Percentiles rank a stretch among this genome's conserved stretches.
These are phyloP conservation scores for Cryptosporidium bovis DNA, from an alignment of 169 alveolate species.

Conservation along the genomic window DNA sequence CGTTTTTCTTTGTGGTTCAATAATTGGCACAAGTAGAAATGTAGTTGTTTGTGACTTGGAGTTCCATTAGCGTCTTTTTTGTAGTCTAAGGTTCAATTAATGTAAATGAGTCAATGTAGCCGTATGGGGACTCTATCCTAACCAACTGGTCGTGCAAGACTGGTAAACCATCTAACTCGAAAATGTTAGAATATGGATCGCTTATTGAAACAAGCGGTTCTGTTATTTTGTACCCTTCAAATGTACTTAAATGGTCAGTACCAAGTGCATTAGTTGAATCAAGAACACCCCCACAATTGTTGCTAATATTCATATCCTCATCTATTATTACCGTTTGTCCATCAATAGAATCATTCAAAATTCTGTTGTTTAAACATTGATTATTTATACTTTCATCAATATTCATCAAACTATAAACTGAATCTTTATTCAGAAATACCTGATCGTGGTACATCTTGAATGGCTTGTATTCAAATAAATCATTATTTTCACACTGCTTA, in stretches of 20 bases:
- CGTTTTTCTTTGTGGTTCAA: no score
- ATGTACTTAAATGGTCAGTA: not conserved
- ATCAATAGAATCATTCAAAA: constrained; percentile 33
- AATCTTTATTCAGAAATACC: constrained; percentile 41
- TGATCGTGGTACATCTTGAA: constrained; percentile 51
- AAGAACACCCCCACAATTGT: not conserved
- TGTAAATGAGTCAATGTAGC: constrained; percentile 55
- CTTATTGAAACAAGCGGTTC: constrained; percentile 66
- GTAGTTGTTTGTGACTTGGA: no score
- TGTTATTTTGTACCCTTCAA: constrained; percentile 34
- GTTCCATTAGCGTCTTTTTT: no score
- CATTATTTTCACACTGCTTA: not conserved
- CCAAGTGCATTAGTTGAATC: not conserved
- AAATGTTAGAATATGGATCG: constrained; percentile 35
- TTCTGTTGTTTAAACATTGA: not conserved
- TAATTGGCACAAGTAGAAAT: no score
- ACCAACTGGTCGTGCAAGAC: constrained; percentile 30
- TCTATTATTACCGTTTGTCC: constrained; percentile 49
- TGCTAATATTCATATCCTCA: constrained; percentile 2
- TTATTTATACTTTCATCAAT: constrained; percentile 18
- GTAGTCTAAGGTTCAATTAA: constrained; percentile 36
- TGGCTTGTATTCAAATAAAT: constrained; percentile 43
- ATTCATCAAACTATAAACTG: constrained; percentile 21
- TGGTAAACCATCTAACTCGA: constrained; percentile 29
- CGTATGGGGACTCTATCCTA: constrained; percentile 58